A percentile compares a stretch with the other conserved stretches of the same genome.
These are phyloP conservation scores for Tympanopsis confertula DNA, from an alignment of 2,329 filamentous ascomycete genomes.

Conservation along the genomic window DNA sequence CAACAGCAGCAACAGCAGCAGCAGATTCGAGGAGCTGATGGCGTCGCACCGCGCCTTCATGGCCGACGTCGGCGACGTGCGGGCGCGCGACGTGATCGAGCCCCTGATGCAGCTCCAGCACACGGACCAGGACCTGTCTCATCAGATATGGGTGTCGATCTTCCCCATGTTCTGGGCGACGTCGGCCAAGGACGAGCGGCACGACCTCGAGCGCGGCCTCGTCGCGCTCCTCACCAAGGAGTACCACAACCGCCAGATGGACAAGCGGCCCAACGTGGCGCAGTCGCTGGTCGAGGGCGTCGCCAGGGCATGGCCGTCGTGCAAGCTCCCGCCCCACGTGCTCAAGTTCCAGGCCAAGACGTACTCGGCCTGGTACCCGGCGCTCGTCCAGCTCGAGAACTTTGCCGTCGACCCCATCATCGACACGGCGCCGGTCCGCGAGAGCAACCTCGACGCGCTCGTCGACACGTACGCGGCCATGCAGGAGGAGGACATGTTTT, in stretches of 20 bases:
- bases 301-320: slow-evolving; percentile 71
- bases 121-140: slow-evolving; percentile 67
- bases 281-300: slow-evolving; percentile 83
- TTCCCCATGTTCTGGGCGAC: slow-evolving; percentile 94
- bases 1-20: neutral
- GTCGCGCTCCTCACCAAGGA: slow-evolving; percentile 88
- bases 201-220: slow-evolving; percentile 81
- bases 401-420: slow-evolving; percentile 72
- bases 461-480: slow-evolving; percentile 82
- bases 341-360: slow-evolving; percentile 90
- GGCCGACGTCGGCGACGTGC: slow-evolving; percentile 71
- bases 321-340: slow-evolving; percentile 89
- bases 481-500: slow-evolving; percentile 93
- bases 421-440: slow-evolving; percentile 72
- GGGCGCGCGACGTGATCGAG: slow-evolving; percentile 77
- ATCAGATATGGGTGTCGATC: slow-evolving; percentile 79
- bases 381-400: slow-evolving; percentile 79
- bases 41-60: slow-evolving; percentile 72
- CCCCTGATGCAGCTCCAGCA: slow-evolving; percentile 87
- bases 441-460: slow-evolving; percentile 93
- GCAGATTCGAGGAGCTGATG: slow-evolving; percentile 62
- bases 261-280: slow-evolving; percentile 89
- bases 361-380: slow-evolving; percentile 96
- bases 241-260: slow-evolving; percentile 85
- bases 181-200: slow-evolving; percentile 73